phyloP scores from a whole-genome alignment of 2,329 filamentous ascomycete genomes.

The Trichoderma koningii region DNA sequence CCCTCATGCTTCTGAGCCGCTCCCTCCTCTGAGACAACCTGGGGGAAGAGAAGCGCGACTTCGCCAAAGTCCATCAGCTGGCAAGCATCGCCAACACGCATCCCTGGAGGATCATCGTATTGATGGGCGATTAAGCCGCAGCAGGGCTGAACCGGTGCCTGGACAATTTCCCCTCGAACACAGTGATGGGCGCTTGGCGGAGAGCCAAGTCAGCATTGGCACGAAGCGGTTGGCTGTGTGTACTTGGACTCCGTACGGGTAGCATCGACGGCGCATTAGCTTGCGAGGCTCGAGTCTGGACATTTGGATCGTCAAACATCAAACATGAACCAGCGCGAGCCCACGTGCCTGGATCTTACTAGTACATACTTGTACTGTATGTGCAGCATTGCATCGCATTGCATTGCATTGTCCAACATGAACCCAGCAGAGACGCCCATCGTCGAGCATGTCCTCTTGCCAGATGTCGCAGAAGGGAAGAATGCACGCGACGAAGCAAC shows the following conservation, averaged over 20 bases:
- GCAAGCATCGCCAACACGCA: not conserved
- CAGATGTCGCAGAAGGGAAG: not conserved
- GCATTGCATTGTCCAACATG: not conserved
- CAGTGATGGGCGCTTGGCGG: constrained; percentile 10
- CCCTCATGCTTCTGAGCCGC: not conserved
- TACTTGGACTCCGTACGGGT: not conserved
- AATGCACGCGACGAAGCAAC: constrained; percentile 2
- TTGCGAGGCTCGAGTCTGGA: not conserved
- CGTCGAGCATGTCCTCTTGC: no score
- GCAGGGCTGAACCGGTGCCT: constrained; percentile 9
- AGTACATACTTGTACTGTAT: no score
- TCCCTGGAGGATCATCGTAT: not conserved
- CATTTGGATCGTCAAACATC: constrained; percentile 8
- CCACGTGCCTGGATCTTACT: not conserved
- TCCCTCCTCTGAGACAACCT: no score
- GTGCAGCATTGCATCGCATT: no score
- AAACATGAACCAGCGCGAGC: no score
- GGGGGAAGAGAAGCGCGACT: no score
- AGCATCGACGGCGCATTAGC: constrained; percentile 2
- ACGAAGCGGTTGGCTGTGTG: not conserved
- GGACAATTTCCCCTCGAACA: constrained; percentile 4
- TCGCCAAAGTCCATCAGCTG: no score
- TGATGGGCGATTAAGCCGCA: constrained; percentile 4
- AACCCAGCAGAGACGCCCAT: no score
- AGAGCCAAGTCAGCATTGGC: not conserved